Percentiles rank a stretch among this genome's conserved stretches.
Conservation (phyloP, 2,329 filamentous ascomycete genomes). For the Catunica adiposa region DNA sequence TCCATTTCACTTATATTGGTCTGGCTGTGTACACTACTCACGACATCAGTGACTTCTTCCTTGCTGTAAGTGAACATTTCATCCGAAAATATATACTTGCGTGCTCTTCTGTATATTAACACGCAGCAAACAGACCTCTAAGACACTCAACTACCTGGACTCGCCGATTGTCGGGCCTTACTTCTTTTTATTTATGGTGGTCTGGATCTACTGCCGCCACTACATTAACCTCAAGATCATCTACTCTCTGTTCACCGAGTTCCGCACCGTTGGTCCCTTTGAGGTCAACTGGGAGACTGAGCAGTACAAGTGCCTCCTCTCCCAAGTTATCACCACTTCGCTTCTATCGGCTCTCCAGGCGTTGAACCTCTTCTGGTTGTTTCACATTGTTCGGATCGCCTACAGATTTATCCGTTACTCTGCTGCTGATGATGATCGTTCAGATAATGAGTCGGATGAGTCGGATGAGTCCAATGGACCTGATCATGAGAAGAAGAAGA, state of each 20-base stretch:
- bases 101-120: background rate
- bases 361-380: constrained; percentile 70
- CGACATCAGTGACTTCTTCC: constrained; percentile 89
- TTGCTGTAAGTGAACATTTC: constrained; percentile 48
- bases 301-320: constrained; percentile 61
- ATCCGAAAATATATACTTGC: background rate
- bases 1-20: constrained; percentile 94
- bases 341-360: constrained; percentile 54
- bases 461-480: constrained; percentile 25
- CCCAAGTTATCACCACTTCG: constrained; percentile 48
- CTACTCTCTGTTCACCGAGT: constrained; percentile 58
- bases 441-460: constrained; percentile 49
- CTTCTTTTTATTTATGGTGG: constrained; percentile 63
- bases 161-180: constrained; percentile 63
- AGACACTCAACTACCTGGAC: constrained; percentile 81
- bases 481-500: constrained; percentile 17
- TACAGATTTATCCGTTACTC: constrained; percentile 50
- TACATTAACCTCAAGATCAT: constrained; percentile 66
- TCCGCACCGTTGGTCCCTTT: constrained; percentile 57
- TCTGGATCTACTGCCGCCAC: constrained; percentile 85
- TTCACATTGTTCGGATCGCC: constrained; percentile 58
- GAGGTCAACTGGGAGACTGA: constrained; percentile 59
- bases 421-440: constrained; percentile 52
- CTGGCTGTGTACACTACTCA: constrained; percentile 87
- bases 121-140: constrained; percentile 49